Base-by-base conservation (phyloP, 1,284 basidiomycete genomes). In the Cutaneotrichosporon cavernicola region DNA sequence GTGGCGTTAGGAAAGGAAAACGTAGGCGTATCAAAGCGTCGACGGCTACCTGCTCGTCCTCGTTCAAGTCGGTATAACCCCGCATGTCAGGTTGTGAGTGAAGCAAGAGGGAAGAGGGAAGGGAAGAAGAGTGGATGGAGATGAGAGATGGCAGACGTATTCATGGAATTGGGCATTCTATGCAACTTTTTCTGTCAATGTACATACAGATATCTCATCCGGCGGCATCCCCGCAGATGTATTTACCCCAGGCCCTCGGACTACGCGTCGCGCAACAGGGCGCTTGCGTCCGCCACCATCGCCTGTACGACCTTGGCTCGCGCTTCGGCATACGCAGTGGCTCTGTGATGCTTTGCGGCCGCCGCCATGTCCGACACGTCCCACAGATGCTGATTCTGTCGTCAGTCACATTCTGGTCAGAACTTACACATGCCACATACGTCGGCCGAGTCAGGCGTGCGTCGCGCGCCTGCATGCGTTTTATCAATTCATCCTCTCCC, bases 341-440 rank as follows among this genome's bases (percentile, higher is more conserved):
- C 26, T 13, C 5, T 30, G 26, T n/a, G 22, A 10, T 26, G 7
- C 50, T 51, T 30, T 7, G 26, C 50, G 26, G 50, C 51, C 31
- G 26, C 16, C 14, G 51, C 51, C 30, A 53, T 53, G 18, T 53
- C 30, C 30, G 30, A 9, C 30, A 53, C 51, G 51, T 53, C 51
- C 51, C 51, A 53, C 7, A n/a, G 4, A 53, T 53, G 51, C 16
- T 30, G 4, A 14, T 53, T 53, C 51, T 53, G 51, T 9, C 11
- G 22, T 50, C 49, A 50, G 22, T 10, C 49, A 40, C 43, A 18
- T 4, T 9, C 14, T 5, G 10, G 5, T 13, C 8, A 8, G 5
- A 18, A n/a, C 43, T n/a, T 46, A 46, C 43, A 18, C 43, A 46
- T 16, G 38, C 1, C 5, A 16, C 18, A 46, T 7, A 4, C 16